These are phyloP conservation scores for Aurantiochytrium sp. DNA, from an alignment of 108 stramenopile species.

Conservation along the genomic window DNA sequence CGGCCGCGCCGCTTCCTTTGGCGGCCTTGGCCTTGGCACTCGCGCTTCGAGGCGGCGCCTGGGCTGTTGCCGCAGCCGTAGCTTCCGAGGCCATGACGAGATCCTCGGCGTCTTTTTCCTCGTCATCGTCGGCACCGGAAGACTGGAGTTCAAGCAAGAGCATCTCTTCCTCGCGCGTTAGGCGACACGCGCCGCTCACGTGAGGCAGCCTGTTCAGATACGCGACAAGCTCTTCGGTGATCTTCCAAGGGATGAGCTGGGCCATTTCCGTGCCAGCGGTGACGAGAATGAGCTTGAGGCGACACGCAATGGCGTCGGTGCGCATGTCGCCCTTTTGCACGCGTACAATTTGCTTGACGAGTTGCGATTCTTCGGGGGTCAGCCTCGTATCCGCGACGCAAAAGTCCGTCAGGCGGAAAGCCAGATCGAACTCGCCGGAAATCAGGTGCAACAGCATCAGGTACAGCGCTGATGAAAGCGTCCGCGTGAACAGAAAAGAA, in stretches of 20 bases:
- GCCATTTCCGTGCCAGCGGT: conserved; percentile 12
- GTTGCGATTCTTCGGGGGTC: neutral
- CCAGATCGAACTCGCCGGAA: conserved; percentile 10
- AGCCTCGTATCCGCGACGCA: neutral
- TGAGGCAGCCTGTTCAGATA: conserved; percentile 74
- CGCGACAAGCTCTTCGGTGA: neutral
- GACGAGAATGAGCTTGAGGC: neutral
- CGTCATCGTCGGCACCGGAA: neutral
- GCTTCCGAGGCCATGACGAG: neutral
- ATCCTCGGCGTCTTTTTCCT: neutral
- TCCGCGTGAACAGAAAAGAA: neutral
- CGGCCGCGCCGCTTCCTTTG: neutral
- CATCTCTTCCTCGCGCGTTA: conserved; percentile 78
- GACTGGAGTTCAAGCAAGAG: conserved; percentile 51
- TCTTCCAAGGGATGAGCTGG: neutral
- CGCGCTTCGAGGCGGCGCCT: neutral
- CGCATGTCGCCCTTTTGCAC: neutral
- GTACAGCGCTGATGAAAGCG: neutral
- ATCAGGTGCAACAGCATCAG: neutral
- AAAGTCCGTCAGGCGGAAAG: neutral
- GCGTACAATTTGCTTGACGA: neutral
- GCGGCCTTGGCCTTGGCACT: neutral
- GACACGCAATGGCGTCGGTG: conserved; percentile 11
- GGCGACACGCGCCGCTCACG: conserved; percentile 76
- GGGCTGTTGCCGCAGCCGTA: neutral